phyloP scores from a whole-genome alignment of 1,284 basidiomycete genomes.

The Athelia sp. region DNA sequence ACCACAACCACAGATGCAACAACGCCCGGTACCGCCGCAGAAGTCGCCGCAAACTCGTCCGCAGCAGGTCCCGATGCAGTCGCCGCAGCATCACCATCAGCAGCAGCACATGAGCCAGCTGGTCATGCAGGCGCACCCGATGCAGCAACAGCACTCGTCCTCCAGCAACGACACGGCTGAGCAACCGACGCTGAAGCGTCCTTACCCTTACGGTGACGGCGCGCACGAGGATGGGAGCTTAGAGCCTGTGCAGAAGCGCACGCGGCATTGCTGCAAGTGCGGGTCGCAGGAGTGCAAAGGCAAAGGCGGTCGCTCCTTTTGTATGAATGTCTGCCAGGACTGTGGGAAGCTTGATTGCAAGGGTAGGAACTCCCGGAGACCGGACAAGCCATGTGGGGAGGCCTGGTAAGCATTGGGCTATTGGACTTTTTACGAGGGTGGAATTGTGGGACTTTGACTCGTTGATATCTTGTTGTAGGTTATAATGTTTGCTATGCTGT shows the following conservation, averaged over 20 bases:
- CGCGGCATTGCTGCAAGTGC: conserved; percentile 62
- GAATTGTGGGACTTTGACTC: too few relatives aligned
- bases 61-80: too few relatives aligned
- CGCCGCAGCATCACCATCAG: too few relatives aligned
- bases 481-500: too few relatives aligned
- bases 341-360: conserved; percentile 69
- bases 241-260: conserved; percentile 37
- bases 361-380: conserved; percentile 67
- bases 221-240: conserved; percentile 24
- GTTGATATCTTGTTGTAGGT: too few relatives aligned
- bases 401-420: conserved; percentile 35
- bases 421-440: too few relatives aligned
- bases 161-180: background rate
- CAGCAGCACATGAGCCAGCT: too few relatives aligned
- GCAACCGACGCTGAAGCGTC: background rate
- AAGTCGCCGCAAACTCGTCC: too few relatives aligned
- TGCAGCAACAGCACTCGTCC: background rate
- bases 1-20: too few relatives aligned
- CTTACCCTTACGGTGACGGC: conserved; percentile 10
- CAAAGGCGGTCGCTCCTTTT: conserved; percentile 67
- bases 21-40: too few relatives aligned
- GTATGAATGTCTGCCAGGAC: conserved; percentile 66
- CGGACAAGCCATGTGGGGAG: conserved; percentile 64
- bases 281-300: conserved; percentile 73
- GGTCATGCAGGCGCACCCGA: too few relatives aligned